Evolutionary conservation across 2,329 filamentous ascomycete genomes (phyloP), one percentile per base, ranked within the genome.

Genomic region (Dactylellina leptospora): DNA sequence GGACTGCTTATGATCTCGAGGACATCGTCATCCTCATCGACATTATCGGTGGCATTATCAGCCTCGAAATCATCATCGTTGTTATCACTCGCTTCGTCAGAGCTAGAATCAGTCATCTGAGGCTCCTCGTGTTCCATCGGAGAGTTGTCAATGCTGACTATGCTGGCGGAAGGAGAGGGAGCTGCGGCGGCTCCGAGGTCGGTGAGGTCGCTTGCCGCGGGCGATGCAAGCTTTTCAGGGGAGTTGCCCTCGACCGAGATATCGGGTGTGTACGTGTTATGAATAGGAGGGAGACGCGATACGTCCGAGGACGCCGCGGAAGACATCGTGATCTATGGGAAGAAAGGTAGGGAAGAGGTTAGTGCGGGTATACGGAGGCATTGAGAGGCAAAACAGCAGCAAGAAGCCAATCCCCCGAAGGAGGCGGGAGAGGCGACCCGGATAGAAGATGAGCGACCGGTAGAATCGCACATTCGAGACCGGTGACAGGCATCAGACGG

Each of bases 1-100:
- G 69, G 69, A 36, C 62, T 68, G 48, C 69, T 73, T n/a, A 56
- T 48, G 50, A 62, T 61, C 33, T 91, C 90, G 77, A 89, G 86
- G 77, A 97, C 96, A 78, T 88, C 93, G 48, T 92, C 88, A 69
- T 95, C 89, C 76, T 95, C 90, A 50, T 77, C 80, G 55, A 89
- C 87, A 36, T 86, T 80, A 79, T 84, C 81, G 81, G 91, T 90
- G 81, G 75, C 85, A 74, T 86, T 80, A 74, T 81, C 82, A 71
- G 77, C 78, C 66, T 82, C 82, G 74, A 83, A 84, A 71, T 85
- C 88, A 80, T 89, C 87, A 78, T 91, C 90, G 78, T 90, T 96
- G 80, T 96, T 92, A 75, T 81, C 85, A 77, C 86, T 84, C 51
- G 83, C 83, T 74, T 83, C 79, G 61, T 79, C 64, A 20, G 66